These are phyloP conservation scores for Aphanomyces euteiches DNA, from an alignment of 352 stramenopile genomes.

Conservation along the genomic window DNA sequence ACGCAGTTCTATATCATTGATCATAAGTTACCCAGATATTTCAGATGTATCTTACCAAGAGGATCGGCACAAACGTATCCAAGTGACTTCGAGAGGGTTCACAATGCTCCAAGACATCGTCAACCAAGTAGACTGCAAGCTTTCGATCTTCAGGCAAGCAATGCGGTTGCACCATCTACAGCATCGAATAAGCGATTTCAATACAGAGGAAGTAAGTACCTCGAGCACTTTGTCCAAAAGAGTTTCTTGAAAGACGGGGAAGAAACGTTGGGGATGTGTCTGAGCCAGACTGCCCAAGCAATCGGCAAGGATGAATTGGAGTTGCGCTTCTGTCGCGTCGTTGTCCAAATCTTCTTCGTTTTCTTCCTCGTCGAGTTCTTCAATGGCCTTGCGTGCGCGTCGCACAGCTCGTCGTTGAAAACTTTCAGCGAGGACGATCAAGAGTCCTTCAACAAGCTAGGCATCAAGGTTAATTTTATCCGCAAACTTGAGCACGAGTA, in stretches of 20 bases:
- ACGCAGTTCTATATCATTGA: conserved; percentile 11
- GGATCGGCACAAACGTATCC: conserved; percentile 62
- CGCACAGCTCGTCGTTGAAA: conserved; percentile 71
- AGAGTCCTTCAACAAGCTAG: conserved; percentile 66
- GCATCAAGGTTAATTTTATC: not conserved
- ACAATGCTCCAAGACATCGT: conserved; percentile 81
- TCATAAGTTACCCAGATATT: not conserved
- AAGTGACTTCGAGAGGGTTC: conserved; percentile 48
- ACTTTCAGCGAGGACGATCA: conserved; percentile 72
- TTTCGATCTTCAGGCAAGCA: conserved; percentile 77
- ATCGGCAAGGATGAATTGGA: conserved; percentile 78
- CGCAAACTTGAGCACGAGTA: not conserved
- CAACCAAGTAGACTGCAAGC: conserved; percentile 80
- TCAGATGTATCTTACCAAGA: conserved; percentile 40
- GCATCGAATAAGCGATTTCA: not conserved
- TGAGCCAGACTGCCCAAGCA: conserved; percentile 72
- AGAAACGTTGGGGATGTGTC: conserved; percentile 59
- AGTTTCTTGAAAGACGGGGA: conserved; percentile 66
- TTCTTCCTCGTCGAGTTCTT: conserved; percentile 38
- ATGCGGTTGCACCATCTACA: conserved; percentile 55
- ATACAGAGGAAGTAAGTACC: not conserved
- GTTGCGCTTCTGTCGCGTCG: conserved; percentile 58
- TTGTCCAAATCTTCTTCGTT: conserved; percentile 40
- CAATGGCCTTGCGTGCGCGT: conserved; percentile 35
- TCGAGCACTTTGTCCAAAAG: conserved; percentile 69